Conservation (phyloP, 768 basidiomycete species). For the Russula abietina region DNA sequence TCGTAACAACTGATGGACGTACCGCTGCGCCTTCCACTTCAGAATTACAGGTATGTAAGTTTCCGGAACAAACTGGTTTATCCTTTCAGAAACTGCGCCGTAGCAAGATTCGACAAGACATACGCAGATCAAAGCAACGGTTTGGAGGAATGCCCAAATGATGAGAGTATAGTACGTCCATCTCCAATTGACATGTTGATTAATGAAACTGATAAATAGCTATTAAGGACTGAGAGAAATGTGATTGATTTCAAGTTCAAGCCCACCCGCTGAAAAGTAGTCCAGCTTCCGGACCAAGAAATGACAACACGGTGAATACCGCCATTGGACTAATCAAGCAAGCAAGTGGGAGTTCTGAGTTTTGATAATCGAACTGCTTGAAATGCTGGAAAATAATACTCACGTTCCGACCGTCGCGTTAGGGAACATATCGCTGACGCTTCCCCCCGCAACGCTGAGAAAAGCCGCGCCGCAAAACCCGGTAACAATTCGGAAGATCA, state of each 20-base stretch:
- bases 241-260: background rate
- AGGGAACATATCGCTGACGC: slow-evolving; percentile 38
- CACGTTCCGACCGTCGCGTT: slow-evolving; percentile 56
- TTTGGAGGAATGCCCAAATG: slow-evolving; percentile 63
- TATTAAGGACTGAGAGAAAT: background rate
- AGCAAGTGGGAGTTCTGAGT: too few relatives aligned
- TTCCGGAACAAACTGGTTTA: slow-evolving; percentile 59
- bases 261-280: slow-evolving; percentile 56
- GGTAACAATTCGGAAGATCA: slow-evolving; percentile 54
- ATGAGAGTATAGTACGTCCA: slow-evolving; percentile 72
- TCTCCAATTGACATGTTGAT: slow-evolving; percentile 54
- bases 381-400: slow-evolving; percentile 26
- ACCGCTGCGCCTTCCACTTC: slow-evolving; percentile 55
- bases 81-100: background rate
- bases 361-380: too few relatives aligned
- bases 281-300: slow-evolving; percentile 50
- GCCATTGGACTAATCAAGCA: slow-evolving; percentile 50
- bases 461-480: slow-evolving; percentile 55
- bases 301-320: slow-evolving; percentile 46
- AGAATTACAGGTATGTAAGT: slow-evolving; percentile 60
- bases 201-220: slow-evolving; percentile 8
- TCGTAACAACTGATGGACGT: background rate
- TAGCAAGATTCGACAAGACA: slow-evolving; percentile 21
- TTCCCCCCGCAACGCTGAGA: slow-evolving; percentile 51
- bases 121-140: slow-evolving; percentile 47